Conservation (phyloP, 2,329 filamentous ascomycete species). For the Diplodia sapinea region DNA sequence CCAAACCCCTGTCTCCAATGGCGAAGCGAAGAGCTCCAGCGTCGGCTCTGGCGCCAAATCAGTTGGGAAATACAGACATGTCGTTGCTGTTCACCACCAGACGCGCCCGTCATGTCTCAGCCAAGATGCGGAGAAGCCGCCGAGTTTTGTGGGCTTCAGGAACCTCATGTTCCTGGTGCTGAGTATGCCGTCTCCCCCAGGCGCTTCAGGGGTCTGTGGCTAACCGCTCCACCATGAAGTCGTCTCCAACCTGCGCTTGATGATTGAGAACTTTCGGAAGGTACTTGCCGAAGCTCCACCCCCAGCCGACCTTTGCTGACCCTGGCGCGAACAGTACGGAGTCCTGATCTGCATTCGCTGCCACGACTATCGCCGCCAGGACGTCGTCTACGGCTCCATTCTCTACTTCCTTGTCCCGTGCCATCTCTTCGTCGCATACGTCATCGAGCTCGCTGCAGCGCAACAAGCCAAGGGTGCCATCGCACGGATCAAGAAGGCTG, state of each 20-base stretch:
- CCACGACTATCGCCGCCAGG: constrained; percentile 82
- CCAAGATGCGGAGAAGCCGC: constrained; percentile 74
- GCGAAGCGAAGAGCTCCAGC: constrained; percentile 25
- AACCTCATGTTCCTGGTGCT: constrained; percentile 96
- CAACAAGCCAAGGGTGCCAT: constrained; percentile 74
- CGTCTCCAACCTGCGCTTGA: constrained; percentile 88
- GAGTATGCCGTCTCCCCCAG: constrained; percentile 58
- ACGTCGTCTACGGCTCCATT: constrained; percentile 74
- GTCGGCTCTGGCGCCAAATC: constrained; percentile 34
- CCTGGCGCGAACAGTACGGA: constrained; percentile 69
- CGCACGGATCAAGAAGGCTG: constrained; percentile 57
- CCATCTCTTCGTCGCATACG: constrained; percentile 86
- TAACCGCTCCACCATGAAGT: constrained; percentile 59
- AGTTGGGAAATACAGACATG: constrained; percentile 79
- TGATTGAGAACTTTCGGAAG: constrained; percentile 97
- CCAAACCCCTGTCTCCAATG: constrained; percentile 33
- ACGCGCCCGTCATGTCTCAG: constrained; percentile 80
- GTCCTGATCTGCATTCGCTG: constrained; percentile 90
- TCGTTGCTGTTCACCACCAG: constrained; percentile 80
- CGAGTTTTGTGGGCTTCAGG: constrained; percentile 90
- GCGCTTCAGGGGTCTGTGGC: constrained; percentile 23
- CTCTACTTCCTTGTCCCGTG: constrained; percentile 89
- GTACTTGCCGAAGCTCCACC: constrained; percentile 51
- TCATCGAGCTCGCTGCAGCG: constrained; percentile 85
- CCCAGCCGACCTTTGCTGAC: constrained; percentile 32